Evolutionary conservation across 1,284 basidiomycete species (phyloP).

Genomic region (Cutaneotrichosporon arboriforme): DNA sequence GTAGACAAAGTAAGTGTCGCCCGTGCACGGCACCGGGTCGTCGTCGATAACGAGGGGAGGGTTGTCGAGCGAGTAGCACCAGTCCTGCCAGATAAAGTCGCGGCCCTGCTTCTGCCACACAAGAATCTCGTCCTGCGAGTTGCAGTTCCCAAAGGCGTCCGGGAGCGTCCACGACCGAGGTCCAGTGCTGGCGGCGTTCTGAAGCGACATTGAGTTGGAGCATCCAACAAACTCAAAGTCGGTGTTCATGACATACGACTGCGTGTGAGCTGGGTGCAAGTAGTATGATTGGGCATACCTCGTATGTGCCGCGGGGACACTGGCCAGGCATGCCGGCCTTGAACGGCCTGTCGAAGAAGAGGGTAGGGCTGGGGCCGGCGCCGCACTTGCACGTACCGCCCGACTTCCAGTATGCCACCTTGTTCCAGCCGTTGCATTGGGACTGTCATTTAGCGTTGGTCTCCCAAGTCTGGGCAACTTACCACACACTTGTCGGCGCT

Average conservation of each 20-base stretch:
- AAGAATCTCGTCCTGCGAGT: not conserved
- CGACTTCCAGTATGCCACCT: not conserved
- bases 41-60: not conserved
- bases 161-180: too few relatives aligned
- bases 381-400: not conserved
- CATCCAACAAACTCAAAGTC: not conserved
- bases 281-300: not conserved
- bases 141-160: not conserved
- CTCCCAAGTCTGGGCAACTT: not conserved
- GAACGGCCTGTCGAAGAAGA: not conserved
- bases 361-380: not conserved
- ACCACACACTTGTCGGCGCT: not conserved
- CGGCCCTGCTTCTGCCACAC: not conserved
- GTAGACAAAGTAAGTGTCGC: not conserved
- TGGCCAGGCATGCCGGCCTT: not conserved
- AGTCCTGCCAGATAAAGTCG: not conserved
- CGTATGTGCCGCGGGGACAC: not conserved
- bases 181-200: not conserved
- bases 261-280: too few relatives aligned
- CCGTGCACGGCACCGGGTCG: not conserved
- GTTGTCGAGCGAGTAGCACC: not conserved
- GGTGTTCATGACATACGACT: not conserved
- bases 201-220: not conserved
- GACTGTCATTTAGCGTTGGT: not conserved
- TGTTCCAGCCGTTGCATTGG: not conserved